Base-by-base conservation (phyloP, 2,329 filamentous ascomycete species). In the Mycosphaerella arachidis region DNA sequence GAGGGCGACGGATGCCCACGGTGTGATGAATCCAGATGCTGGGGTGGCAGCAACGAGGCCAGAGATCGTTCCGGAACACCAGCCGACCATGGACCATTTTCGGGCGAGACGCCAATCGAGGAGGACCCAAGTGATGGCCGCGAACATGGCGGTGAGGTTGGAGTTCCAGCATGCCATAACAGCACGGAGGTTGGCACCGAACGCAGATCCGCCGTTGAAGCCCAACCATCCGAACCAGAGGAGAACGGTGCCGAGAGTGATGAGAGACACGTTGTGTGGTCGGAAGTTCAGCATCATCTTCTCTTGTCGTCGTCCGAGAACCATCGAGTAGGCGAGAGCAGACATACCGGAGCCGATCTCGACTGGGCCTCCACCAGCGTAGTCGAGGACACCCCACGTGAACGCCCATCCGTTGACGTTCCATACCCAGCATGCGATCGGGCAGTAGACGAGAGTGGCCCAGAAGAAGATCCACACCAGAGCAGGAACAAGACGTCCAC, bases 241-340 rank as follows among this genome's bases (percentile, higher is more conserved):
- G 70, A 99, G 85, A 66, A 96, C 85, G 3, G 94, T 97, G 64
- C 94, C 94, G 69, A 97, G 88, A 0, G 94, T 92, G 78, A 99
- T 96, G 72, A 97, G 85, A 6, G 92, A 96, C 67, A 97, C 94
- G 81, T 99, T 99, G 83, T 99, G 94, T 18, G 94, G 94, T 68
- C 94, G 91, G 85, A 97, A 97, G 84, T 97, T 97, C 78, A 97
- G 86, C 91, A 97, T 97, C 92, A 97, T 97, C 81, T 92, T 94
- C 81, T 97, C 93, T 80, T 97, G 94, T 67, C 94, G 91, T 72
- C 92, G 90, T 68, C 94, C 94, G 62, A 99, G 89, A 40, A 97
- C 87, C 90, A 91, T 89, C 2, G 92, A 96, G 80, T 97, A 99
- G 66, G 94, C 94, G 51, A 97, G 82, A 31, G 93, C 94, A 48